A percentile compares a stretch with the other conserved stretches of the same genome.
These are phyloP conservation scores for Trametes versicolor DNA, from an alignment of 1,284 basidiomycete genomes.

Conservation along the genomic window DNA sequence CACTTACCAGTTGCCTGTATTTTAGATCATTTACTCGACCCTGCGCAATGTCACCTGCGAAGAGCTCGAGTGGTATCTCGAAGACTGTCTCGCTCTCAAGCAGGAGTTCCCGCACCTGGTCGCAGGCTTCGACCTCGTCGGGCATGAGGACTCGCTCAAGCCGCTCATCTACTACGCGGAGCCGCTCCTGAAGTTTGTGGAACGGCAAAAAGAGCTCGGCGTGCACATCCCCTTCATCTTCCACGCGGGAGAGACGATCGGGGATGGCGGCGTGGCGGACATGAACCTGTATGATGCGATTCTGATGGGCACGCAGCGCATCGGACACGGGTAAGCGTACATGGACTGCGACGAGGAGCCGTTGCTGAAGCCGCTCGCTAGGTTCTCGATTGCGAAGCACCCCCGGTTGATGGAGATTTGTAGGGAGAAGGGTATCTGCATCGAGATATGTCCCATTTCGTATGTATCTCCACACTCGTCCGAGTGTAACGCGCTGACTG, in stretches of 20 bases:
- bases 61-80: constrained; percentile 71
- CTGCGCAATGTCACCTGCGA: constrained; percentile 65
- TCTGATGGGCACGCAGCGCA: constrained; percentile 78
- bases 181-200: constrained; percentile 67
- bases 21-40: constrained; percentile 80
- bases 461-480: constrained; percentile 46
- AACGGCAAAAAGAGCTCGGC: constrained; percentile 63
- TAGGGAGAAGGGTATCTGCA: constrained; percentile 66
- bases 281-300: constrained; percentile 84
- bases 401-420: constrained; percentile 75
- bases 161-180: constrained; percentile 75
- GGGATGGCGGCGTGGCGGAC: constrained; percentile 76
- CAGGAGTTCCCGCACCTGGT: constrained; percentile 80
- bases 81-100: constrained; percentile 79
- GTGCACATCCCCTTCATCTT: constrained; percentile 82
- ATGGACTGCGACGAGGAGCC: background rate
- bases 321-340: constrained; percentile 74
- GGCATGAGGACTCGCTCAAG: constrained; percentile 71
- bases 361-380: constrained; percentile 36
- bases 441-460: constrained; percentile 82
- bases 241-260: constrained; percentile 83
- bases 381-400: constrained; percentile 79
- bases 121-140: constrained; percentile 84
- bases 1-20: background rate
- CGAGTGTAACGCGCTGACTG: constrained; percentile 10